Percentiles rank a stretch among this genome's conserved stretches.
Evolutionary conservation across 2,329 filamentous ascomycete species (phyloP).

Genomic region (Corinectria fuckeliana): DNA sequence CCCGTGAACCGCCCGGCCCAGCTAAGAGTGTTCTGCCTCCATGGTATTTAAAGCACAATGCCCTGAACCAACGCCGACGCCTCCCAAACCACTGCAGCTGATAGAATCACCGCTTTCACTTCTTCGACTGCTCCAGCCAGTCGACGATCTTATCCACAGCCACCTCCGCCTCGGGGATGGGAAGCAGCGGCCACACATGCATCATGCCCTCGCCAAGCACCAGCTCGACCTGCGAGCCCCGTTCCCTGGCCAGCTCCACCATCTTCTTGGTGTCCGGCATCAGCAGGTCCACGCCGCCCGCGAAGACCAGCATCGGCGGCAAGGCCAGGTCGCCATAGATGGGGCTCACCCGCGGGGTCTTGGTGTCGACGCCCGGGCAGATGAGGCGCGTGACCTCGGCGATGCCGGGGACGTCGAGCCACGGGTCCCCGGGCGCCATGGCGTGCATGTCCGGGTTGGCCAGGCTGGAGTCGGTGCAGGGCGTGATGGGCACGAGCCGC

Average conservation of each 20-base stretch:
- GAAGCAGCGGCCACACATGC: constrained; percentile 43
- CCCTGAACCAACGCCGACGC: constrained; percentile 18
- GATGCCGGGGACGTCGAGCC: constrained; percentile 39
- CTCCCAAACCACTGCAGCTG: constrained; percentile 15
- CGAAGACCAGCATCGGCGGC: constrained; percentile 41
- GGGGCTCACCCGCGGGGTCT: constrained; percentile 39
- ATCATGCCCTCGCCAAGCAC: constrained; percentile 42
- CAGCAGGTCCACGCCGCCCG: constrained; percentile 39
- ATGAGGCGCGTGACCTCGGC: constrained; percentile 36
- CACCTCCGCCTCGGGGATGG: constrained; percentile 37
- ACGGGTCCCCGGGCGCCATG: constrained; percentile 35
- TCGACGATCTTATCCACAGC: constrained; percentile 38
- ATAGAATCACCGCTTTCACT: too few relatives aligned
- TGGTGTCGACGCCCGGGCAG: constrained; percentile 35
- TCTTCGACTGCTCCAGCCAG: constrained; percentile 33
- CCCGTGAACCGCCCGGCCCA: neutral
- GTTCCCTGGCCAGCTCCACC: constrained; percentile 35
- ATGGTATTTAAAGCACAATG: neutral
- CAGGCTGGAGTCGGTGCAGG: constrained; percentile 40
- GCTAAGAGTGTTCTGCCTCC: neutral
- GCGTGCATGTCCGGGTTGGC: constrained; percentile 37
- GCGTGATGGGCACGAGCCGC: constrained; percentile 40
- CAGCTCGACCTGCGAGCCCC: constrained; percentile 37
- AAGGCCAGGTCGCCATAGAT: constrained; percentile 39
- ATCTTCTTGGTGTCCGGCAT: constrained; percentile 39